Base-by-base conservation (phyloP, 805 yeast species). In the Isabelozyma gotoi region DNA sequence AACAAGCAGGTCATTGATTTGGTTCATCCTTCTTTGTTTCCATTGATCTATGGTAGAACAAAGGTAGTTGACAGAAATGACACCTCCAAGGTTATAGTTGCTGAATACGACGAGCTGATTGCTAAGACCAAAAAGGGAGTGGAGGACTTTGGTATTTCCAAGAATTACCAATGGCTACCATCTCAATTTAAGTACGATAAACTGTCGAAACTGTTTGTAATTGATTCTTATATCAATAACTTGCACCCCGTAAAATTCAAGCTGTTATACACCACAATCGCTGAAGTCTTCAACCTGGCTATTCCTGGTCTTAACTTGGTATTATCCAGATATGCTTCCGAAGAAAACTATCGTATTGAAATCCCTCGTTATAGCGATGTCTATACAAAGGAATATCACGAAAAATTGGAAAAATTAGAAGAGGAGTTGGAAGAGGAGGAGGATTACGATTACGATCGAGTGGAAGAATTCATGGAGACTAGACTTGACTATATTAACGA, bases 1-100 rank as follows among this genome's bases (percentile, higher is more conserved):
- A 49, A 68, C 36, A 52, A 65, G 12, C 62, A 64, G 48, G 74
- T 69, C 2, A 47, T 67, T 16, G 70, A 69, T 46, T 55, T 71
- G 17, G 73, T 65, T 10, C 76, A 72, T 42, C 76, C 76, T 18
- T 68, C 74, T 14, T 55, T 72, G 34, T 71, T 55, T 36, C 69
- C 72, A 6, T 48, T 62, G 20, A 61, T 50, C 33, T 68, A 67
- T 41, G 68, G 60, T 0, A 45, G 8, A 14, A 62, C 70, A 5
- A 58, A 60, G 7, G 46, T 60, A 16, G 20, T 42, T 19, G 33
- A 15, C 3, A 24, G 10, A 24, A n/a, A 24, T n/a, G 37, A 41
- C 4, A 41, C 45, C 20, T 43, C 40, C 14, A 24, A 19, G 18
- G 12, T 49, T 16, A 33, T 33, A 19, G 43, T 49, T 18, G 43